Conservation (phyloP, 495 filamentous ascomycete species). For the Peziza echinospora region DNA sequence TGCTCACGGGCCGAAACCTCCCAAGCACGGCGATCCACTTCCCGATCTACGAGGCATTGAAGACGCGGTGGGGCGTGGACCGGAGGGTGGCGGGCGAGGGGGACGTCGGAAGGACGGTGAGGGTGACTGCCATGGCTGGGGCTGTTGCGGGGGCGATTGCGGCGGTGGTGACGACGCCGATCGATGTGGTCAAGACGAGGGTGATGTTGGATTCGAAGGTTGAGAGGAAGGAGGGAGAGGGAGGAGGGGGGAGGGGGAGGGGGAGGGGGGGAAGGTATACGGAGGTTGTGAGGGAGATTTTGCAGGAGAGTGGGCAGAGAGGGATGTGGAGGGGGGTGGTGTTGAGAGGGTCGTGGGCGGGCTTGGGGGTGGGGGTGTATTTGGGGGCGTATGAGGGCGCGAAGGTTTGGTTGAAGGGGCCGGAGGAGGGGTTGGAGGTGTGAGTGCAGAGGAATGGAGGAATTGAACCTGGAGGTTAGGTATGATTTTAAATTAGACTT, state of each 20-base stretch:
- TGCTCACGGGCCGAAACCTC: slow-evolving; percentile 56
- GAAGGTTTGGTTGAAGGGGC: slow-evolving; percentile 1
- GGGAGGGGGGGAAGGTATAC: background rate
- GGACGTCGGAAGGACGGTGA: slow-evolving; percentile 43
- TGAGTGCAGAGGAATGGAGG: too few species aligned
- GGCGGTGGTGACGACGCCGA: slow-evolving; percentile 24
- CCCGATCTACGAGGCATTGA: slow-evolving; percentile 57
- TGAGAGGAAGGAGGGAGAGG: background rate
- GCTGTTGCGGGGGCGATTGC: slow-evolving; percentile 46
- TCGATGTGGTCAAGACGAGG: slow-evolving; percentile 17
- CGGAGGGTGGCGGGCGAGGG: slow-evolving; percentile 18
- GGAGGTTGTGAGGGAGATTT: background rate
- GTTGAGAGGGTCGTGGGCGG: slow-evolving; percentile 8
- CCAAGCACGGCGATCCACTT: slow-evolving; percentile 79
- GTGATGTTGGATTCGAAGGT: slow-evolving; percentile 8
- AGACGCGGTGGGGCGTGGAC: slow-evolving; percentile 17
- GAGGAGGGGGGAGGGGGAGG: background rate
- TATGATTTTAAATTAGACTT: too few species aligned
- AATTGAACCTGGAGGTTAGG: too few species aligned
- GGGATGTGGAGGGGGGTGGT: slow-evolving; percentile 9
- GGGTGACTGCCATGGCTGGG: slow-evolving; percentile 24
- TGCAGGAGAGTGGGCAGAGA: slow-evolving; percentile 2
- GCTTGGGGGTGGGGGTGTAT: slow-evolving; percentile 8
- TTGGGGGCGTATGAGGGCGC: slow-evolving; percentile 9
- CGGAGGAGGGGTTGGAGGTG: too few species aligned